phyloP scores from a whole-genome alignment of 139 green algal species.

The Raphidocelis subcapitata region DNA sequence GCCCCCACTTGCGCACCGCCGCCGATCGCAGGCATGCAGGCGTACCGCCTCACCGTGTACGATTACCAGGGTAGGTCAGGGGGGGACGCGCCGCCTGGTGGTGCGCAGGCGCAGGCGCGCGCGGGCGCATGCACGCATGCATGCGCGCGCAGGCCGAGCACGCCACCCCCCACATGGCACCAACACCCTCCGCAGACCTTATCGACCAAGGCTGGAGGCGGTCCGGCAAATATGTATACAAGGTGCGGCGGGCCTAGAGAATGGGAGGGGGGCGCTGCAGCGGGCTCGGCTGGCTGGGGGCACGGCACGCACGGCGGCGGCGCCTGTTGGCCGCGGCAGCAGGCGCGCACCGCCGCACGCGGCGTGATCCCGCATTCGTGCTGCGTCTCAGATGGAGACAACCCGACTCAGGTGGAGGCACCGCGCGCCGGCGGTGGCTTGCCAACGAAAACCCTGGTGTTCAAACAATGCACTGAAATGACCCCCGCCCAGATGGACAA shows the following conservation, averaged over 20 bases:
- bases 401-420: no score
- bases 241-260: no score
- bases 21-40: slow-evolving; percentile 36
- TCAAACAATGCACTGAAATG: no score
- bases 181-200: slow-evolving; percentile 31
- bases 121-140: neutral
- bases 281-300: neutral
- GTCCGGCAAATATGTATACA: slow-evolving; percentile 54
- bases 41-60: slow-evolving; percentile 25
- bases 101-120: neutral
- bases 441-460: no score
- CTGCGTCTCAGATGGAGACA: neutral
- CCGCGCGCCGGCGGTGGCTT: no score
- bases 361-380: neutral
- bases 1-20: neutral
- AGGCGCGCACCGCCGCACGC: neutral
- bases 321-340: neutral
- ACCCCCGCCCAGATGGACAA: slow-evolving; percentile 54
- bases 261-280: no score
- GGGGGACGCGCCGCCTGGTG: neutral
- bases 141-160: neutral
- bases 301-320: neutral
- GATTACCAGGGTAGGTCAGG: slow-evolving; percentile 39
- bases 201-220: slow-evolving; percentile 51
- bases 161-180: neutral